phyloP scores from a whole-genome alignment of 148 eudicot genomes.

The Amaranthus palmeri region DNA sequence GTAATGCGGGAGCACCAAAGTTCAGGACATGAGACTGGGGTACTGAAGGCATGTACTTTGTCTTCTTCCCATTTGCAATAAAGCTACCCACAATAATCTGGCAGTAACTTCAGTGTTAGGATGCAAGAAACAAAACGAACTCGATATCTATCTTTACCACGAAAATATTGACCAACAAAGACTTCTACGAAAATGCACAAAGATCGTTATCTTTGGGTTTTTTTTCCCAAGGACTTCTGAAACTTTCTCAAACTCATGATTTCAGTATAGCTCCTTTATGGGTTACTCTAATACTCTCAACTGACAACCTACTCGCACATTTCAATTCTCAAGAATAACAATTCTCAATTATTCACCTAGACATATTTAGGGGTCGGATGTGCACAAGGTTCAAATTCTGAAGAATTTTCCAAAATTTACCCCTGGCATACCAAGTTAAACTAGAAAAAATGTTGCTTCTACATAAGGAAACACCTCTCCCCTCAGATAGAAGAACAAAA shows the following conservation, averaged over 20 bases:
- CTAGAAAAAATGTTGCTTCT: neutral
- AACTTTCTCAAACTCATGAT: neutral
- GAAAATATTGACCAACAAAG: neutral
- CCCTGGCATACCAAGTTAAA: neutral
- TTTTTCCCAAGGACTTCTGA: neutral
- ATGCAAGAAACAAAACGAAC: too few species aligned
- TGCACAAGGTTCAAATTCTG: too few species aligned
- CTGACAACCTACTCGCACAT: neutral
- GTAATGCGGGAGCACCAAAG: constrained; percentile 30
- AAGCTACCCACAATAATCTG: constrained; percentile 94
- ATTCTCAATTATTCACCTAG: neutral
- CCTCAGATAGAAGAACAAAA: neutral
- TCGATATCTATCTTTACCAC: too few species aligned
- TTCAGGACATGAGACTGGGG: constrained; percentile 36
- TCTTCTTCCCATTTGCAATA: constrained; percentile 70
- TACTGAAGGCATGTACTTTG: constrained; percentile 62
- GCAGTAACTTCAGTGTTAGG: constrained; percentile 15
- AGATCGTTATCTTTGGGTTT: neutral
- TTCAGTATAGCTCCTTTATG: neutral
- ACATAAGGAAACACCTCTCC: neutral
- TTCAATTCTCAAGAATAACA: neutral
- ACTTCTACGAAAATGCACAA: neutral
- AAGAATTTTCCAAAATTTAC: neutral
- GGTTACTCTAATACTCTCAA: neutral
- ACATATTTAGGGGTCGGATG: too few species aligned